Evolutionary conservation across 2,329 filamentous ascomycete species (phyloP), one percentile per base, ranked within the genome.

Genomic region (Ophiostoma montium): DNA sequence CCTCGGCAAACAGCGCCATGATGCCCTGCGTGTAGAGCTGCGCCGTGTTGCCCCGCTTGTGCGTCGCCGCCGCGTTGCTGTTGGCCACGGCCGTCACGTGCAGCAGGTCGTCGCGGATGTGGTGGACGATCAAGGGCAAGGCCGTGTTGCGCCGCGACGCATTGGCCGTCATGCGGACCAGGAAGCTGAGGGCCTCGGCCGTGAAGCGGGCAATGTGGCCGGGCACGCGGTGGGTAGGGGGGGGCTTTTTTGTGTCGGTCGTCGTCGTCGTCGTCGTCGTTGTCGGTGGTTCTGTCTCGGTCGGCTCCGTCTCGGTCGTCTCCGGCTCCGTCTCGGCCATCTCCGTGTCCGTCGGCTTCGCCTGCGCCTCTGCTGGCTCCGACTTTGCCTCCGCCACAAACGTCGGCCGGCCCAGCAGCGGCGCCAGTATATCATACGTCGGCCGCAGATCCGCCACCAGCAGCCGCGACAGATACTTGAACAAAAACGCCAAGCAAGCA

Each of bases 381-480:
- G 8, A 1, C 8, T 38, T n/a, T n/a, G n/a, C 15, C 36, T 42
- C 38, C 18, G n/a, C 12, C 5, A 35, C 32, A 8, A 42, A 15
- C 15, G 19, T 13, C 50, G 81, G 73, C 63, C 84, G 89, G 54
- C 90, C 92, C 30, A 98, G 75, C 47, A 96, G 74, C 3, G 88
- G 83, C 1, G 84, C 76, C 69, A 98, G 79, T 47, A 92, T 78
- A 59, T 86, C 77, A 61, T 87, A 89, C 2, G 94, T 82, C 43
- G 90, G 87, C 53, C 85, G 74, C 54, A 98, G 67, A 60, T 98
- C 86, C 4, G 87, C 83, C 0, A 92, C 84, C 19, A 98, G 67
- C 0, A 96, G 74, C 55, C 86, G 81, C 2, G 88, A 94, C 5
- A 98, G 76, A 61, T 96, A 96, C 62, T 98, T 98, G 76, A 98